A percentile compares a stretch with the other conserved stretches of the same genome.
Conservation (phyloP, 768 basidiomycete species). For the Russula olivacea region DNA sequence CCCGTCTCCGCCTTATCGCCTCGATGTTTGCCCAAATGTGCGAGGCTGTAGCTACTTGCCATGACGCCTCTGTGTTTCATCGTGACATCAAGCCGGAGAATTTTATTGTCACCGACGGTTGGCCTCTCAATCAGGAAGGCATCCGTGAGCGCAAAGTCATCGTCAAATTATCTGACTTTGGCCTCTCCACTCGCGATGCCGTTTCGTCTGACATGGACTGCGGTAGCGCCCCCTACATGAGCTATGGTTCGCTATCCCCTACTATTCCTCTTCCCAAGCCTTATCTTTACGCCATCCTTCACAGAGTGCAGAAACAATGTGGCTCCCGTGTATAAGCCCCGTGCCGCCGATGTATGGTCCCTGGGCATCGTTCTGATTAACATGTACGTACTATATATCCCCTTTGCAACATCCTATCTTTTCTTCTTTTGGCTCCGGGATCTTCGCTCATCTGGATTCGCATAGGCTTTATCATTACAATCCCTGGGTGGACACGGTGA, state of each 20-base stretch:
- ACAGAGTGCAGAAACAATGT: constrained; percentile 97
- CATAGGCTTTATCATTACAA: constrained; percentile 93
- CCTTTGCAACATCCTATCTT: constrained; percentile 10
- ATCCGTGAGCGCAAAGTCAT: constrained; percentile 78
- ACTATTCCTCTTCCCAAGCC: constrained; percentile 16
- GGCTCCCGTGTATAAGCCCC: constrained; percentile 88
- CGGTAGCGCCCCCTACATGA: constrained; percentile 98
- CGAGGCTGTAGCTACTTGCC: constrained; percentile 92
- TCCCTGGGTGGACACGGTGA: constrained; percentile 93
- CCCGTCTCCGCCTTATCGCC: constrained; percentile 86
- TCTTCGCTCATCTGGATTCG: constrained; percentile 16
- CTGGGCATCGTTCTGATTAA: constrained; percentile 98
- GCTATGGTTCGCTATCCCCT: constrained; percentile 60
- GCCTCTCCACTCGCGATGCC: constrained; percentile 82
- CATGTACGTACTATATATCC: constrained; percentile 50
- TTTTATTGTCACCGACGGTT: constrained; percentile 89
- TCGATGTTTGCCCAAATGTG: constrained; percentile 99
- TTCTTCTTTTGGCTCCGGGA: constrained; percentile 9
- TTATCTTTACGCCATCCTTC: constrained; percentile 15
- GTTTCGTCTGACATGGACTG: constrained; percentile 96
- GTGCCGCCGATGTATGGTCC: constrained; percentile 97
- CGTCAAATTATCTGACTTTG: constrained; percentile 97
- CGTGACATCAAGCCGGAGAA: constrained; percentile 99
- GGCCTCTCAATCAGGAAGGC: constrained; percentile 47
- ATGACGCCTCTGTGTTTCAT: constrained; percentile 86